Conservation (phyloP, 2,329 filamentous ascomycete genomes). For the Beauveria scarabaeidicola region DNA sequence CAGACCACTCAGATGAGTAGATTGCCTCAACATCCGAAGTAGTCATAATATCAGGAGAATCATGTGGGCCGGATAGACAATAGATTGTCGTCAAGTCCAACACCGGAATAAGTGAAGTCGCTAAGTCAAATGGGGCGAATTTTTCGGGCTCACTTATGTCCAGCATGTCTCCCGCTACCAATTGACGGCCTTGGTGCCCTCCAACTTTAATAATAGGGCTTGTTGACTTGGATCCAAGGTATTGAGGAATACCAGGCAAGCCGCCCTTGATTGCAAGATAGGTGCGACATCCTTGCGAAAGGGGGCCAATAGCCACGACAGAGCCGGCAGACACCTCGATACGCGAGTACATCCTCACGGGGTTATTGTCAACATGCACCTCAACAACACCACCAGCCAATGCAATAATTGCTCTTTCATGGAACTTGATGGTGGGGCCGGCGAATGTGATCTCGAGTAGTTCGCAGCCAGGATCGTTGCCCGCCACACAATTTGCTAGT, state of each 20-base stretch:
- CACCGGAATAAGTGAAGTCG: constrained; percentile 7
- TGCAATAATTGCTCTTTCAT: constrained; percentile 44
- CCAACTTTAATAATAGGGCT: constrained; percentile 49
- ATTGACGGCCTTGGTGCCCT: constrained; percentile 49
- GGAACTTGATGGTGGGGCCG: constrained; percentile 50
- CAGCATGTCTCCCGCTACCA: constrained; percentile 46
- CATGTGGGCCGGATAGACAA: constrained; percentile 25
- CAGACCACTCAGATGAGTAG: constrained; percentile 48
- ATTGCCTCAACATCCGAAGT: constrained; percentile 47
- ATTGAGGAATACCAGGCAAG: constrained; percentile 38
- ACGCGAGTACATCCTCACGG: constrained; percentile 46
- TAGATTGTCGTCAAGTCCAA: constrained; percentile 15
- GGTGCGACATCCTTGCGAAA: constrained; percentile 42
- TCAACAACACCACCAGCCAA: constrained; percentile 48
- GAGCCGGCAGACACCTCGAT: constrained; percentile 39
- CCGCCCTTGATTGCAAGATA: constrained; percentile 47
- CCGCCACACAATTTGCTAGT: constrained; percentile 51
- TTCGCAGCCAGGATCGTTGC: constrained; percentile 43
- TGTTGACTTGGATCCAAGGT: constrained; percentile 52
- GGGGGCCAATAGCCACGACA: constrained; percentile 44
- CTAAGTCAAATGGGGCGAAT: constrained; percentile 5
- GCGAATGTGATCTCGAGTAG: constrained; percentile 51
- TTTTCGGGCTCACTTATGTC: constrained; percentile 24
- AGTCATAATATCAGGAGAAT: constrained; percentile 23
- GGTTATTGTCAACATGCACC: constrained; percentile 38